Evolutionary conservation across 768 basidiomycete genomes (phyloP).

Genomic region (Botryobasidium botryosum): DNA sequence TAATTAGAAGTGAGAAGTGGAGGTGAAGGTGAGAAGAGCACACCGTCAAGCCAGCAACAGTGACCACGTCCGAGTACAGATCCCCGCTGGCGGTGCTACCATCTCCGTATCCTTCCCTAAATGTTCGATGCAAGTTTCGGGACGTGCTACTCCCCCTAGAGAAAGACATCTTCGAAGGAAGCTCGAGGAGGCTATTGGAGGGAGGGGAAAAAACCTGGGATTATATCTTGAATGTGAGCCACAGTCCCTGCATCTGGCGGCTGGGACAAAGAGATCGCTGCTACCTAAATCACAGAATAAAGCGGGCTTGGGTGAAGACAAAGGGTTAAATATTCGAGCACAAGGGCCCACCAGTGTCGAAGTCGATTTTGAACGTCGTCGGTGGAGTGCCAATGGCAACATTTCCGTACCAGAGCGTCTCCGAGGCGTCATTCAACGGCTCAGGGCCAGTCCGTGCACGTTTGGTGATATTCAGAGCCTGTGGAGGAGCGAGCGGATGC

Average conservation of each 20-base stretch:
- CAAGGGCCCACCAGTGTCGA: slow-evolving; percentile 7
- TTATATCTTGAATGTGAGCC: slow-evolving; percentile 25
- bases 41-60: slow-evolving; percentile 26
- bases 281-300: background rate
- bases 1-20: no score
- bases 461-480: background rate
- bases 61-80: slow-evolving; percentile 32
- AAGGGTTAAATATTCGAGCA: background rate
- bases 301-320: no score
- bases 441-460: background rate
- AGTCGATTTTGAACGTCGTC: slow-evolving; percentile 7
- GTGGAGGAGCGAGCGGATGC: background rate
- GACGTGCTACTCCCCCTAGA: slow-evolving; percentile 20
- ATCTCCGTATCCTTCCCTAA: slow-evolving; percentile 27
- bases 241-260: slow-evolving; percentile 16
- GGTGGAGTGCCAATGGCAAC: slow-evolving; percentile 7
- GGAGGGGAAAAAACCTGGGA: slow-evolving; percentile 14
- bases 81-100: slow-evolving; percentile 24
- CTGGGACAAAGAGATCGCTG: slow-evolving; percentile 23
- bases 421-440: background rate
- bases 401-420: slow-evolving; percentile 1
- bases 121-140: slow-evolving; percentile 16
- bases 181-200: no score
- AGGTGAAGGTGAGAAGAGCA: no score
- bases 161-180: background rate